Base-by-base conservation (phyloP, 1,284 basidiomycete species). In the Malassezia psittaci region DNA sequence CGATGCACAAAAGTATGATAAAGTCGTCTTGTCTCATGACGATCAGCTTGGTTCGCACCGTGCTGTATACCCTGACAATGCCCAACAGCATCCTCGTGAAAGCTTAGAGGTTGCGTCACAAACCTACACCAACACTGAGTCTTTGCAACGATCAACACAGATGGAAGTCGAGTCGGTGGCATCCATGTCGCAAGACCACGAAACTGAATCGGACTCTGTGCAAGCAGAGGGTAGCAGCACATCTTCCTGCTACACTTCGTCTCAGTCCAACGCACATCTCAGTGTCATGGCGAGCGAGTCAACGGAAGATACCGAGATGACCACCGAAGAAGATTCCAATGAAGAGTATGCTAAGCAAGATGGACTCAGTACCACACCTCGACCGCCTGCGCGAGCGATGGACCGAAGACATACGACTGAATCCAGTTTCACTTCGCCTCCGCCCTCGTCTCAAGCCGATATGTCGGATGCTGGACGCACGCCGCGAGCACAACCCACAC, bases 251-350 rank as follows among this genome's bases (percentile, higher is more conserved):
- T 34, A 36, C 33, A 34, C 45, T 16, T 21, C n/a, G n/a, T 10
- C 38, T 6, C 15, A 38, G 16, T 34, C 43, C 33, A 29, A 12
- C 29, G 18, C 33, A 18, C 47, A 41, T 21, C 18, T 3, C 12
- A 36, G 48, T 36, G 57, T 49, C 9, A 54, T 24, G 41, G 68
- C 67, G 7, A 69, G 67, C 44, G 69, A 72, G 15, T 64, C 67
- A 32, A 65, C 64, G 0, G 69, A 68, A 41, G 69, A 71, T 35
- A 63, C 61, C 9, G 69, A 70, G n/a, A 68, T 69, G 66, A 62
- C 60, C 46, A 61, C 59, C 11, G 70, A 71, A 16, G 68, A 66
- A 12, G 63, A 54, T n/a, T 32, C n/a, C 16, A 32, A 33, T 15
- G 18, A 18, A 9, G 43, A 45, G 46, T 3, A 11, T 19, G 35